Evolutionary conservation across 2,329 filamentous ascomycete genomes (phyloP), one percentile per base, ranked within the genome.

Genomic region (Ophiocordyceps camponoti-rufipedis): DNA sequence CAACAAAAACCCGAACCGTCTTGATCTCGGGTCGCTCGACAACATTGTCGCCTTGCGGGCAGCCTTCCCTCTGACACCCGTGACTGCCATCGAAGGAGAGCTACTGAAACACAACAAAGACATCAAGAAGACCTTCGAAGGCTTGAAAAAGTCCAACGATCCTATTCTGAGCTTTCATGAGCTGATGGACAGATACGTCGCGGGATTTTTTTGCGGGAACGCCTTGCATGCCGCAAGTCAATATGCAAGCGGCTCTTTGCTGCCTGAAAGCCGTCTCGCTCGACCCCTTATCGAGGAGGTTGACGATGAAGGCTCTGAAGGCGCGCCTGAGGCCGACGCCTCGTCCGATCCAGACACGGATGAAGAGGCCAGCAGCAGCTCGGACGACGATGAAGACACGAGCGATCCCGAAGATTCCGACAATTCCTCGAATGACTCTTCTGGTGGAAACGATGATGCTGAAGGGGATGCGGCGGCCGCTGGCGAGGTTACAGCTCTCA

Each of bases 51-150:
- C 61, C n/a, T 52, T 71, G 2, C 62, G 58, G 41, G 52, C 56
- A 14, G 67, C 69, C 0, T 74, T 71, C 41, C 70, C 70, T 2
- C 52, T 55, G 7, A 63, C 60, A 9, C 54, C 63, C 1, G 50
- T 58, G 7, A 51, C 56, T 3, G 50, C 58, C 8, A 64, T 65
- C 44, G 58, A 68, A 44, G 53, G 56, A 7, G 53, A 65, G 2
- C 51, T 70, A 3, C 48, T 52, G 6, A 56, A 52, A n/a, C 56
- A 59, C 18, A 44, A 54, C 6, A 56, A 58, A 11, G 54, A 70
- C 47, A 43, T 66, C 7, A 56, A 56, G 14, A 55, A 50, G 14
- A 60, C 67, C 0, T 72, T 67, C 47, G 50, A 58, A 3, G 52
- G 54, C 5, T 54, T 72, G 6, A 47, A 54, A 1, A 53, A 56